phyloP scores from a whole-genome alignment of 768 basidiomycete genomes.

The Pulveroboletus frians region DNA sequence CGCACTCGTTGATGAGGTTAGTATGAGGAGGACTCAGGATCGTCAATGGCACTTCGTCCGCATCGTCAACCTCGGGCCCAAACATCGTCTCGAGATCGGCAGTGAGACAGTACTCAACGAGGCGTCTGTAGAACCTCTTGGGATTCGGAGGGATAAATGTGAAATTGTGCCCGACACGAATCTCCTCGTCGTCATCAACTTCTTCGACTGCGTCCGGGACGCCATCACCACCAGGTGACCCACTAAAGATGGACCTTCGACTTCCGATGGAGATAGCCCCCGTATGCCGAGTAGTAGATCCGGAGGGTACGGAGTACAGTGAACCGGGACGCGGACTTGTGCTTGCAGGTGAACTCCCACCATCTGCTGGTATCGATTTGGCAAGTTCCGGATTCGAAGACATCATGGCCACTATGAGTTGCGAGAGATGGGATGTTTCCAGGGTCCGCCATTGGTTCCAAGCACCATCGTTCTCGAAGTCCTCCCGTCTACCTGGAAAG shows the following conservation, averaged over 20 bases:
- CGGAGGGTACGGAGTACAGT: conserved; percentile 42
- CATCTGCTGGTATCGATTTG: conserved; percentile 63
- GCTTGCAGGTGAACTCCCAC: conserved; percentile 14
- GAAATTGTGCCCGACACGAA: conserved; percentile 71
- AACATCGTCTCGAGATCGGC: conserved; percentile 87
- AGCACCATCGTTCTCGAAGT: conserved; percentile 78
- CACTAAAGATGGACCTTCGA: conserved; percentile 52
- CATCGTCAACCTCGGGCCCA: conserved; percentile 85
- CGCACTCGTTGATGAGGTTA: conserved; percentile 83
- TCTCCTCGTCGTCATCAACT: conserved; percentile 59
- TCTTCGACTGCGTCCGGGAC: conserved; percentile 34
- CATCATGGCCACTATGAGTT: conserved; percentile 84
- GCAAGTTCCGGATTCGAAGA: conserved; percentile 83
- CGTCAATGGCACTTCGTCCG: conserved; percentile 91
- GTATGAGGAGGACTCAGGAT: conserved; percentile 79
- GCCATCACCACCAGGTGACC: conserved; percentile 26
- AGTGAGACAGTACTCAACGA: conserved; percentile 78
- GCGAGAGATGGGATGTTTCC: conserved; percentile 81
- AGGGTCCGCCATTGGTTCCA: conserved; percentile 80
- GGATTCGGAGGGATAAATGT: conserved; percentile 90
- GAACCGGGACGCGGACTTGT: conserved; percentile 49
- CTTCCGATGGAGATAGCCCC: conserved; percentile 66
- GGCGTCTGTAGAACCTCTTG: conserved; percentile 74
- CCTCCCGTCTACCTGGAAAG: conserved; percentile 82
- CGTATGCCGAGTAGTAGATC: conserved; percentile 40